A percentile compares a stretch with the other conserved stretches of the same genome.
phyloP scores from a whole-genome alignment of 2,329 filamentous ascomycete species.

The Pestalotiopsis sp. region DNA sequence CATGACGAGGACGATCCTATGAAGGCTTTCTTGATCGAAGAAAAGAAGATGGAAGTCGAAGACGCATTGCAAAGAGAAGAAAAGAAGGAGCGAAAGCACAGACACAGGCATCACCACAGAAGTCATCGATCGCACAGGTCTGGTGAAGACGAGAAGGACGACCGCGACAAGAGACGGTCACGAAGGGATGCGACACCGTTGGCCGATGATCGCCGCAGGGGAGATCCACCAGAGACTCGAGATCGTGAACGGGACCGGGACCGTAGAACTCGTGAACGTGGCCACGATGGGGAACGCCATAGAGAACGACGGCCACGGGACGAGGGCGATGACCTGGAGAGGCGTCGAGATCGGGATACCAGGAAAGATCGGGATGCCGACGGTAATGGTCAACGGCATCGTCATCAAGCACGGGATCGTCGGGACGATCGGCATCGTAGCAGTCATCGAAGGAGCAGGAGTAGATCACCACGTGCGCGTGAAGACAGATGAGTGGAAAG shows the following conservation, averaged over 20 bases:
- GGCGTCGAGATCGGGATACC: slow-evolving; percentile 21
- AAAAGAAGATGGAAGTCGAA: slow-evolving; percentile 88
- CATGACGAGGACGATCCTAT: slow-evolving; percentile 97
- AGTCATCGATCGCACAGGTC: slow-evolving; percentile 43
- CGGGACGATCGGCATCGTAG: slow-evolving; percentile 23
- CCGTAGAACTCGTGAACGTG: slow-evolving; percentile 28
- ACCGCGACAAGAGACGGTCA: slow-evolving; percentile 30
- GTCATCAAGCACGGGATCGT: slow-evolving; percentile 20
- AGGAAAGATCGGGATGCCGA: slow-evolving; percentile 22
- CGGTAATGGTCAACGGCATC: slow-evolving; percentile 17
- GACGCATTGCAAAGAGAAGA: slow-evolving; percentile 63
- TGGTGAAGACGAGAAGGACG: slow-evolving; percentile 19
- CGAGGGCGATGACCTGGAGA: slow-evolving; percentile 22
- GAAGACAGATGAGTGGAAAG: not conserved
- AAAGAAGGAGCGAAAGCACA: slow-evolving; percentile 49
- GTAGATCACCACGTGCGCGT: slow-evolving; percentile 39
- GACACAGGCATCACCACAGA: slow-evolving; percentile 43
- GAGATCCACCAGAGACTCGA: slow-evolving; percentile 27
- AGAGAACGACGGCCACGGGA: slow-evolving; percentile 5
- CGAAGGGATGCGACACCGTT: slow-evolving; percentile 38
- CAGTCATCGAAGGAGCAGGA: slow-evolving; percentile 39
- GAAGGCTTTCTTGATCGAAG: slow-evolving; percentile 86
- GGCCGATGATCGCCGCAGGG: slow-evolving; percentile 21
- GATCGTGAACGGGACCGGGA: slow-evolving; percentile 24
- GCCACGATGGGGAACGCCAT: slow-evolving; percentile 15